Conservation (phyloP, 2,329 filamentous ascomycete species). For the Orbilia ellipsospora region DNA sequence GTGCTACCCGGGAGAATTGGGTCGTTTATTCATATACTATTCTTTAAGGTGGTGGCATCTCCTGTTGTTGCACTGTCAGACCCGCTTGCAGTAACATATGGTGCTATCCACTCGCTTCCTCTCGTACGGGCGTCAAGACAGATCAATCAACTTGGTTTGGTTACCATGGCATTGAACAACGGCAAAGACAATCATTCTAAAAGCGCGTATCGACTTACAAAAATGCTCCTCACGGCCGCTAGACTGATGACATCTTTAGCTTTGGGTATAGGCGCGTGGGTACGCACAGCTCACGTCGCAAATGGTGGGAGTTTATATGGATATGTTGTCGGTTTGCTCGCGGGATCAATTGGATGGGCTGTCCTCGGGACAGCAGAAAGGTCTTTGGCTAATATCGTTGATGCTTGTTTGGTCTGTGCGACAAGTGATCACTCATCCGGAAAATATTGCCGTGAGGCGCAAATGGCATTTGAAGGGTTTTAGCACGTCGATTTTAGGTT, state of each 20-base stretch:
- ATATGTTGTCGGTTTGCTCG: conserved; percentile 91
- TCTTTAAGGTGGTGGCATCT: conserved; percentile 82
- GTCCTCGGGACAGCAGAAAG: conserved; percentile 91
- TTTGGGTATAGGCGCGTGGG: conserved; percentile 95
- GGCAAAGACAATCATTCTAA: conserved; percentile 60
- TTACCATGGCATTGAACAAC: conserved; percentile 68
- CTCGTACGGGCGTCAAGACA: conserved; percentile 81
- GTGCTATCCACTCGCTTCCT: conserved; percentile 89
- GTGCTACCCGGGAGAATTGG: conserved; percentile 78
- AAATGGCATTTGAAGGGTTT: conserved; percentile 58
- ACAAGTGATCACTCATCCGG: conserved; percentile 82
- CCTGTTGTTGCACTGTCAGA: conserved; percentile 88
- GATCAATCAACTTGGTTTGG: conserved; percentile 81
- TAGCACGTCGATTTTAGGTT: not conserved
- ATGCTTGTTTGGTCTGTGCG: conserved; percentile 92
- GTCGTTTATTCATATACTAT: conserved; percentile 73
- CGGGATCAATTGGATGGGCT: conserved; percentile 93
- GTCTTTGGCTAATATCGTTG: conserved; percentile 84
- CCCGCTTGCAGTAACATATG: conserved; percentile 89
- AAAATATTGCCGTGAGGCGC: conserved; percentile 71
- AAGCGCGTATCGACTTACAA: conserved; percentile 83
- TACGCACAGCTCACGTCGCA: conserved; percentile 85
- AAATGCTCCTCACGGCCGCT: conserved; percentile 88
- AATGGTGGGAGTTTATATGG: conserved; percentile 87
- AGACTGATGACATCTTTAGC: conserved; percentile 90